Conservation (phyloP, 2,329 filamentous ascomycete genomes). For the Exophiala oligosperma region DNA sequence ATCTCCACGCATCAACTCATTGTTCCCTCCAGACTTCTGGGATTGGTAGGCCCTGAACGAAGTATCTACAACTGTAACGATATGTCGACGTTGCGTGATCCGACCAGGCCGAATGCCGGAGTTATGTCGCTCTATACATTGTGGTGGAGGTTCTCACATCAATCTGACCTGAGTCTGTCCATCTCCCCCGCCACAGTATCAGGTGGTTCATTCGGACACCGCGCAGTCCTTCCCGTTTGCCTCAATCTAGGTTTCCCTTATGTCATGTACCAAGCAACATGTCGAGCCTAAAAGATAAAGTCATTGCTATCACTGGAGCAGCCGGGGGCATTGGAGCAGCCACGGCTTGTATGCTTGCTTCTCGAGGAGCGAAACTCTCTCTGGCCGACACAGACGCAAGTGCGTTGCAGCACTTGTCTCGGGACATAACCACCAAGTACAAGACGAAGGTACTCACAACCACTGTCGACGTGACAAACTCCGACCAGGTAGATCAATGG, state of each 20-base stretch:
- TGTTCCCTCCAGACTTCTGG: no score
- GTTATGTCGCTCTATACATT: no score
- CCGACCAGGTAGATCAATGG: slow-evolving; percentile 33
- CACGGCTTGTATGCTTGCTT: slow-evolving; percentile 47
- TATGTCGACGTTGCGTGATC: no score
- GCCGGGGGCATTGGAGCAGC: slow-evolving; percentile 53
- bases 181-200: no score
- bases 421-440: neutral
- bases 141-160: no score
- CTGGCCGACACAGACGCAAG: slow-evolving; percentile 48
- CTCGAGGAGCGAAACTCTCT: slow-evolving; percentile 47
- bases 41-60: no score
- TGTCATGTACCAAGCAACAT: slow-evolving; percentile 14
- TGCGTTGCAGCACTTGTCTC: slow-evolving; percentile 31
- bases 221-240: no score
- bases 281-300: slow-evolving; percentile 39
- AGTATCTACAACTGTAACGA: no score
- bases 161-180: no score
- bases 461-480: slow-evolving; percentile 35
- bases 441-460: slow-evolving; percentile 1
- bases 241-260: neutral
- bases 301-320: slow-evolving; percentile 52
- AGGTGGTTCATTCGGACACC: no score
- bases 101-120: no score
- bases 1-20: no score